Evolutionary conservation across 345 rosid species (phyloP).

Genomic region (Aquilaria sinensis): DNA sequence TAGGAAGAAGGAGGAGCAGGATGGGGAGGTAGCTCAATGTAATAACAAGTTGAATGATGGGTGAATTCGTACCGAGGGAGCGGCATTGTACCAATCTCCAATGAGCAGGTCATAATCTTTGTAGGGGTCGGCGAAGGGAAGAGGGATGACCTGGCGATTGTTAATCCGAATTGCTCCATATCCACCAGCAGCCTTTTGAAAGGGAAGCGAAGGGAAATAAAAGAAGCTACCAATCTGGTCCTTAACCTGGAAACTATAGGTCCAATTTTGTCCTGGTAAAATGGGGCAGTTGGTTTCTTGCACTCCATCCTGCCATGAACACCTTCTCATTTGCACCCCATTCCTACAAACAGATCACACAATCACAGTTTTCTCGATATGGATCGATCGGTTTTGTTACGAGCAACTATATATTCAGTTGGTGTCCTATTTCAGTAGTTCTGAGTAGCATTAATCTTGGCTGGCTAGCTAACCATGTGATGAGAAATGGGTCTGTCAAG

Average conservation of each 20-base stretch:
- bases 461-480: constrained; percentile 23
- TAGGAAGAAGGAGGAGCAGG: too few species aligned
- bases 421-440: not conserved
- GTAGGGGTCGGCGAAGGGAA: constrained; percentile 21
- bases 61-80: constrained; percentile 8
- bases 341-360: constrained; percentile 17
- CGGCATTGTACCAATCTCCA: constrained; percentile 28
- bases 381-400: not conserved
- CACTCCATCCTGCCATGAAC: constrained; percentile 43
- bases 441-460: not conserved
- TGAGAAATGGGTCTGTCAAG: constrained; percentile 26
- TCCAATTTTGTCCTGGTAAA: constrained; percentile 23
- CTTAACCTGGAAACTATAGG: constrained; percentile 23
- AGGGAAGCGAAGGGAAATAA: constrained; percentile 30
- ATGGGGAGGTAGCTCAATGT: too few species aligned
- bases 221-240: constrained; percentile 41
- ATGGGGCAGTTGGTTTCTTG: constrained; percentile 34
- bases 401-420: not conserved
- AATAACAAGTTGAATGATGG: too few species aligned
- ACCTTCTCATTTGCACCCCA: constrained; percentile 28
- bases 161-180: constrained; percentile 26
- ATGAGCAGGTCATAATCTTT: constrained; percentile 19
- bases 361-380: too few species aligned
- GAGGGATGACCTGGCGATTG: constrained; percentile 10
- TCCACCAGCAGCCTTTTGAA: constrained; percentile 33